Percentiles rank a stretch among this genome's conserved stretches.
phyloP scores from a whole-genome alignment of 1,284 basidiomycete species.

The Thelephora terrestris region DNA sequence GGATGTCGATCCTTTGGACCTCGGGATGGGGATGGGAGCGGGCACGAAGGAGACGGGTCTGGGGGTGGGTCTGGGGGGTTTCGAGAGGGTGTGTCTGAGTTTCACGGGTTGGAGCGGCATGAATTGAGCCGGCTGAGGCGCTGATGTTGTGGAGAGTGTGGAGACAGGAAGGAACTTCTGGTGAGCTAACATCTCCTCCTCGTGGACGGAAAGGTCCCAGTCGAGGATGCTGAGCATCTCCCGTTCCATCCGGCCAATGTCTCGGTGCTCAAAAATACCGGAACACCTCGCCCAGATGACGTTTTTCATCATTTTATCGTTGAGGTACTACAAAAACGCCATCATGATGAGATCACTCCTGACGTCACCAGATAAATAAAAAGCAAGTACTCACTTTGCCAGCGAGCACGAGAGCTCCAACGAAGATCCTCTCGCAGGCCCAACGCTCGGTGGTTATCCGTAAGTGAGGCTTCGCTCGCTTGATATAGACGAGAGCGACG shows the following conservation, averaged over 20 bases:
- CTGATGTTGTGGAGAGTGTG: too few relatives aligned
- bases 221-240: constrained; percentile 70
- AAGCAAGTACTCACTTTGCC: constrained; percentile 43
- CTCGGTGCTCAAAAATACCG: constrained; percentile 66
- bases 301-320: constrained; percentile 69
- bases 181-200: constrained; percentile 53
- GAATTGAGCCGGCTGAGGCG: too few relatives aligned
- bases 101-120: too few relatives aligned
- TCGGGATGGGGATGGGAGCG: too few relatives aligned
- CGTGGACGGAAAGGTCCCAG: constrained; percentile 53
- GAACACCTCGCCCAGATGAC: constrained; percentile 72
- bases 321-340: constrained; percentile 40
- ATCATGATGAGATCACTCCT: neutral
- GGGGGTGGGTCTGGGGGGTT: too few relatives aligned
- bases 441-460: constrained; percentile 69
- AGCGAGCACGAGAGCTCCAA: constrained; percentile 61
- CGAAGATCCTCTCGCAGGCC: constrained; percentile 69
- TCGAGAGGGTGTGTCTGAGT: too few relatives aligned
- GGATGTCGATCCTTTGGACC: too few relatives aligned
- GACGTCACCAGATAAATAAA: neutral
- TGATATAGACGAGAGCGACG: constrained; percentile 57
- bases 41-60: too few relatives aligned
- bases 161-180: constrained; percentile 41
- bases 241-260: constrained; percentile 66
- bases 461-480: constrained; percentile 60